These are phyloP conservation scores for Penicillium sclerotigenum DNA, from an alignment of 2,329 filamentous ascomycete genomes.

Conservation along the genomic window DNA sequence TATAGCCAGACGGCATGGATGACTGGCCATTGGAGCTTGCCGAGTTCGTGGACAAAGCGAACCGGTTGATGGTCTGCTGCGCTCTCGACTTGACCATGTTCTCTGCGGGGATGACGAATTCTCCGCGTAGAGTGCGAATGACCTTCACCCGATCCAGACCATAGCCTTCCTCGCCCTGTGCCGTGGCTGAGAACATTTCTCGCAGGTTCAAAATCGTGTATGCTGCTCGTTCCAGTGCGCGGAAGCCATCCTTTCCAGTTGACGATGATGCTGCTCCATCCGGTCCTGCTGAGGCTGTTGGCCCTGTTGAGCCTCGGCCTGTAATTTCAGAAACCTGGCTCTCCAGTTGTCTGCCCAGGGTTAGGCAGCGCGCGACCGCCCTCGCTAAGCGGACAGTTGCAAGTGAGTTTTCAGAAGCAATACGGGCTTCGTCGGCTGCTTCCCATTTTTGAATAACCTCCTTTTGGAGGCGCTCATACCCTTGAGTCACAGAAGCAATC, in stretches of 20 bases:
- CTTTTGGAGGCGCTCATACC: constrained; percentile 78
- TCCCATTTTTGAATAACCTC: constrained; percentile 85
- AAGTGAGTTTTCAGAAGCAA: constrained; percentile 74
- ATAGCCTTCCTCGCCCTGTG: constrained; percentile 69
- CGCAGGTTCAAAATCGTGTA: constrained; percentile 74
- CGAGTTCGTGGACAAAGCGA: constrained; percentile 64
- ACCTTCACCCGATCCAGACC: constrained; percentile 72
- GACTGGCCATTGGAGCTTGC: constrained; percentile 23
- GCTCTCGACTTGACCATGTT: constrained; percentile 68
- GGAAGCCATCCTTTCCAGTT: constrained; percentile 64
- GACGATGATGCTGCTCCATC: constrained; percentile 27
- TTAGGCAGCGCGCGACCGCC: constrained; percentile 72
- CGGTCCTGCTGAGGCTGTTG: constrained; percentile 29
- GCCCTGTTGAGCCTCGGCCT: constrained; percentile 34
- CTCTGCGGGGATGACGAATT: constrained; percentile 69
- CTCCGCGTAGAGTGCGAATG: constrained; percentile 66
- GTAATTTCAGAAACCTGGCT: constrained; percentile 73
- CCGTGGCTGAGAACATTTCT: constrained; percentile 66
- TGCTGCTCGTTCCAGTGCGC: constrained; percentile 75
- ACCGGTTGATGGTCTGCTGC: constrained; percentile 78
- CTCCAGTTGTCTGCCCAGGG: constrained; percentile 80
- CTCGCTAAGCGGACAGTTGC: constrained; percentile 74
- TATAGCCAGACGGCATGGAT: constrained; percentile 49
- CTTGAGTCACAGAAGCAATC: constrained; percentile 74
- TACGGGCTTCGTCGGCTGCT: constrained; percentile 75